Evolutionary conservation across 768 basidiomycete genomes (phyloP), one percentile per base, ranked within the genome.

Genomic region (Xanthoconium purpureum): DNA sequence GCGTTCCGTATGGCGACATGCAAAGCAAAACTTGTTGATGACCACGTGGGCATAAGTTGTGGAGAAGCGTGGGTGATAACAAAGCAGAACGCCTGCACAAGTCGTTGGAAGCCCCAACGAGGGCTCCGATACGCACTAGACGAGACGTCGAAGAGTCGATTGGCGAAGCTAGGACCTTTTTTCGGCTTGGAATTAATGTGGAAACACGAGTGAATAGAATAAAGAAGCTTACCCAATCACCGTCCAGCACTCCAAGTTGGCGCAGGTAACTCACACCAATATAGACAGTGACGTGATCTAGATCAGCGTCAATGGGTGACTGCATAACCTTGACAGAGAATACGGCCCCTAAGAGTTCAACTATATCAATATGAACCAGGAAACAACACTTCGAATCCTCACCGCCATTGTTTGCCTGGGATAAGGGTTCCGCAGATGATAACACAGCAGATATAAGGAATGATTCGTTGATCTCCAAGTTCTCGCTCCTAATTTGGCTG

Each of bases 391-490:
- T 12, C 13, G 5, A 20, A 28, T 43, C 30, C 57, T 56, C 51
- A 66, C 58, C 55, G 24, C 28, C 51, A 35, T 55, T 49, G 30
- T 38, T 51, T 28, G 38, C 46, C 36, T 47, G 52, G 30, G 53
- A 61, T 42, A 50, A 57, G 50, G 48, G 58, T 49, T 54, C 47
- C 15, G 62, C 50, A 29, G 65, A 28, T 43, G 71, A 61, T 15
- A 80, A 58, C 15, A 82, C 63, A 33, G 84, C 76, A 56, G 75
- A 79, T 9, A 82, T 85, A 24, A 91, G 77, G 69, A 92, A 92
- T 17, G 72, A 79, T 64, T 91, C 85, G 62, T 81, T 81, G 51
- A 92, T 92, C 69, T 91, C 89, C 46, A 90, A 68, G 17, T 60
- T 66, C 33, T 85, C 83, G 10, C 64, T 61, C 43, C 56, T 58